Percentiles rank a stretch among this genome's conserved stretches.
phyloP scores from a whole-genome alignment of 2,329 filamentous ascomycete genomes.

The Hymenoscyphus albidus region DNA sequence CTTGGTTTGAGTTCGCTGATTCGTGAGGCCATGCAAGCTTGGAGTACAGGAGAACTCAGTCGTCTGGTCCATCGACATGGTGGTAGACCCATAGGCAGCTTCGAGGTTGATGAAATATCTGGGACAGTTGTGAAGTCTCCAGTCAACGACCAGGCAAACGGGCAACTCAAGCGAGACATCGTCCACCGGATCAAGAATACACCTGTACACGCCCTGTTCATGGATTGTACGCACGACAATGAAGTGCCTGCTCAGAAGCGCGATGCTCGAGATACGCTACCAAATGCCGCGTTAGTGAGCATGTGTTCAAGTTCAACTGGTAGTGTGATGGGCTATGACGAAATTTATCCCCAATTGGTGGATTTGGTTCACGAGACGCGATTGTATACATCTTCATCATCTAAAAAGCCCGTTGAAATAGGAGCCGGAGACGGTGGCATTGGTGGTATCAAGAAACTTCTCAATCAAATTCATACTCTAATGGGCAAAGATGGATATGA shows the following conservation, averaged over 20 bases:
- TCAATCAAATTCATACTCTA: constrained; percentile 90
- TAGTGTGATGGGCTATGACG: constrained; percentile 97
- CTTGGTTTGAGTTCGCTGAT: constrained; percentile 89
- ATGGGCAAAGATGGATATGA: constrained; percentile 96
- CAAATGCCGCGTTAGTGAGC: constrained; percentile 87
- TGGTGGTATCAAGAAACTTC: constrained; percentile 81
- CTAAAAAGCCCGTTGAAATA: constrained; percentile 57
- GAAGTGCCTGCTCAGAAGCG: constrained; percentile 94
- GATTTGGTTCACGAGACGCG: constrained; percentile 89
- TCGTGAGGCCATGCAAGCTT: constrained; percentile 96
- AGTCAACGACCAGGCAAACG: constrained; percentile 32
- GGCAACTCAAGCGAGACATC: constrained; percentile 41
- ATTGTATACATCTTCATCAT: constrained; percentile 75
- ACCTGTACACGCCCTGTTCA: constrained; percentile 89
- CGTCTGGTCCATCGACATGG: constrained; percentile 90
- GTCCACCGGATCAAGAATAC: constrained; percentile 80
- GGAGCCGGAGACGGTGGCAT: constrained; percentile 78
- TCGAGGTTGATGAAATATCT: constrained; percentile 85
- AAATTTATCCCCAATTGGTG: constrained; percentile 90
- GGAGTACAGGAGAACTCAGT: constrained; percentile 91
- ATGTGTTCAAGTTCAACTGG: constrained; percentile 96
- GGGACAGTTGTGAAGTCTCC: constrained; percentile 49
- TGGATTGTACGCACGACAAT: constrained; percentile 99
- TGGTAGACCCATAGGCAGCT: constrained; percentile 91
- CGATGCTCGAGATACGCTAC: constrained; percentile 87